A percentile compares a stretch with the other conserved stretches of the same genome.
Evolutionary conservation across 148 eudicot species (phyloP).

Genomic region (Cornus suecica): DNA sequence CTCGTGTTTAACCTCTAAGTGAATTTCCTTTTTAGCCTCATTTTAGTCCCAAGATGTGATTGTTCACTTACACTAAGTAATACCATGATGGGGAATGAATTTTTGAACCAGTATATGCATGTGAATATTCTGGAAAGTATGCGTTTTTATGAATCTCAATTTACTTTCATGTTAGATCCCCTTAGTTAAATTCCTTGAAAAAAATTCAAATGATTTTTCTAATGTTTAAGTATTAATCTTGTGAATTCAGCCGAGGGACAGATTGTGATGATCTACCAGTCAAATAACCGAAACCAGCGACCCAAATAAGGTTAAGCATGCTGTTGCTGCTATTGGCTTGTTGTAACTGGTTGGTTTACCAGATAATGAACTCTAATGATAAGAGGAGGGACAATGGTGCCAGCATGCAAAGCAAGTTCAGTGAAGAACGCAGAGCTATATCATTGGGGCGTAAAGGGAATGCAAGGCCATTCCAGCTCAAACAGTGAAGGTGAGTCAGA

Average conservation of each 20-base stretch:
- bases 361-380: slow-evolving; percentile 12
- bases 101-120: too few relatives aligned
- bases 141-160: neutral
- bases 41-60: too few relatives aligned
- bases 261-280: slow-evolving; percentile 15
- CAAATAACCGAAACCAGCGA: slow-evolving; percentile 8
- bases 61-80: too few relatives aligned
- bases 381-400: neutral
- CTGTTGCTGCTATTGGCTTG: slow-evolving; percentile 16
- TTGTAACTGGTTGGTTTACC: slow-evolving; percentile 24
- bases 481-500: neutral
- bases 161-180: neutral
- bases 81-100: neutral
- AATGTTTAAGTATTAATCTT: neutral
- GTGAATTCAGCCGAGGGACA: neutral
- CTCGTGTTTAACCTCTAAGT: too few relatives aligned
- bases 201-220: neutral
- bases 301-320: slow-evolving; percentile 12
- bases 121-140: neutral
- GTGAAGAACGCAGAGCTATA: neutral
- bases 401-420: neutral
- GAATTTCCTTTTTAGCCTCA: too few relatives aligned
- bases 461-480: neutral
- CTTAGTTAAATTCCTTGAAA: neutral
- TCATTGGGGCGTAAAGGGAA: slow-evolving; percentile 13